Percentiles rank a stretch among this genome's conserved stretches.
These are phyloP conservation scores for Zopfochytrium polystomum DNA, from an alignment of 371 early-diverging fungal species.

Conservation along the genomic window DNA sequence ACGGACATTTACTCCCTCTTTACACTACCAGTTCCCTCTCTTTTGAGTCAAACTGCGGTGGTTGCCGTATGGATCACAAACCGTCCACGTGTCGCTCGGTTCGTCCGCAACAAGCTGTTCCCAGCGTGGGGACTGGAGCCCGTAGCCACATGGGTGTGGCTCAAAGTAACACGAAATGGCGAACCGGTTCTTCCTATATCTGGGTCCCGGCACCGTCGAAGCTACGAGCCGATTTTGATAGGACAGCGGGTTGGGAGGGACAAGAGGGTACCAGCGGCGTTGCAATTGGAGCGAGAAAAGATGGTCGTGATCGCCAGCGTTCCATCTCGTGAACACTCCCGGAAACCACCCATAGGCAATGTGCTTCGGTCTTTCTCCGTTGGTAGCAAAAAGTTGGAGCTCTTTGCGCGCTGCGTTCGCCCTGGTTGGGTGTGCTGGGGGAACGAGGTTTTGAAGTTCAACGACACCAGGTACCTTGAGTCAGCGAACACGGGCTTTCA, in stretches of 20 bases:
- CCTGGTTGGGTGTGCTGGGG: slow-evolving; percentile 74
- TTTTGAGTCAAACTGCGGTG: slow-evolving; percentile 38
- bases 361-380: slow-evolving; percentile 19
- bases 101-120: slow-evolving; percentile 65
- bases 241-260: slow-evolving; percentile 32
- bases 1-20: slow-evolving; percentile 68
- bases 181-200: slow-evolving; percentile 32
- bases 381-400: slow-evolving; percentile 53
- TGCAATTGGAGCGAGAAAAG: slow-evolving; percentile 13
- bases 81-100: slow-evolving; percentile 56
- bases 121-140: slow-evolving; percentile 60
- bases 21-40: slow-evolving; percentile 53
- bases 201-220: slow-evolving; percentile 71
- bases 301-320: slow-evolving; percentile 53
- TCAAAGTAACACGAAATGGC: slow-evolving; percentile 52
- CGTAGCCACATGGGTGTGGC: slow-evolving; percentile 65
- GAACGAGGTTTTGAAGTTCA: slow-evolving; percentile 66
- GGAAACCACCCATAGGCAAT: slow-evolving; percentile 63
- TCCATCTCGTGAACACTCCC: slow-evolving; percentile 62
- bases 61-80: slow-evolving; percentile 79
- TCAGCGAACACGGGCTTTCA: no score
- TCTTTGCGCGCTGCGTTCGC: slow-evolving; percentile 67
- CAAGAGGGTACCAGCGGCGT: background rate
- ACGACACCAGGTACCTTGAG: no score
- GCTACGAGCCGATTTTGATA: slow-evolving; percentile 65